Evolutionary conservation across 2,329 filamentous ascomycete genomes (phyloP), one percentile per base, ranked within the genome.

Genomic region (Ascocoryne sarcoides): DNA sequence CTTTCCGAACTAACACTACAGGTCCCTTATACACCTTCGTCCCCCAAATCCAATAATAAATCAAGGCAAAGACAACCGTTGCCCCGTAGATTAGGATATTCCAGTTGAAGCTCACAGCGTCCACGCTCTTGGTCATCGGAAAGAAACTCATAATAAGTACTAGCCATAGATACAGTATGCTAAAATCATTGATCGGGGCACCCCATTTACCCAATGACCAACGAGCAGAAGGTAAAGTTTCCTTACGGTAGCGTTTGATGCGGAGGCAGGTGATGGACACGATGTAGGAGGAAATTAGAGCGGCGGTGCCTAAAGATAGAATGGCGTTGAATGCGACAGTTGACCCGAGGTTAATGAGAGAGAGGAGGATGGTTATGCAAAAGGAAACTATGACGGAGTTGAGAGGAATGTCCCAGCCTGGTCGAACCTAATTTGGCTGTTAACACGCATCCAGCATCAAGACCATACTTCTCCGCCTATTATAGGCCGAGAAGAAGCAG

Each of bases 61-160:
- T 35, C 15, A 44, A 21, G 10, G 45, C 44, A 23, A 49, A 41
- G 9, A 36, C 19, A 21, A 50, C 36, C 12, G 42, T 45, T 3
- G 42, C 37, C 4, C 44, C 49, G 16, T 40, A 46, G 14, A 50
- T 43, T 9, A 50, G 28, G 18, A 45, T 37, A 33, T 45, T 50
- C 47, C 47, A 74, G 48, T 74, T 74, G 65, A 73, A 71, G 3
- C 60, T 62, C 10, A 52, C 52, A 2, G 61, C 49, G 2, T 56
- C 61, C 1, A 66, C 62, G 3, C 53, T 40, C 23, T 60, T 56
- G 3, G 50, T 41, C 1, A 58, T 48, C 1, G 70, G 70, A 58
- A 69, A 72, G 47, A 71, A 69, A 31, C 61, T 61, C 47, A 71
- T 67, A 47, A 71, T 61, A 41, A 68, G 63, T 10, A 65, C 60